Evolutionary conservation across 1,284 basidiomycete genomes (phyloP).

Genomic region (Phenoliferia sp.): DNA sequence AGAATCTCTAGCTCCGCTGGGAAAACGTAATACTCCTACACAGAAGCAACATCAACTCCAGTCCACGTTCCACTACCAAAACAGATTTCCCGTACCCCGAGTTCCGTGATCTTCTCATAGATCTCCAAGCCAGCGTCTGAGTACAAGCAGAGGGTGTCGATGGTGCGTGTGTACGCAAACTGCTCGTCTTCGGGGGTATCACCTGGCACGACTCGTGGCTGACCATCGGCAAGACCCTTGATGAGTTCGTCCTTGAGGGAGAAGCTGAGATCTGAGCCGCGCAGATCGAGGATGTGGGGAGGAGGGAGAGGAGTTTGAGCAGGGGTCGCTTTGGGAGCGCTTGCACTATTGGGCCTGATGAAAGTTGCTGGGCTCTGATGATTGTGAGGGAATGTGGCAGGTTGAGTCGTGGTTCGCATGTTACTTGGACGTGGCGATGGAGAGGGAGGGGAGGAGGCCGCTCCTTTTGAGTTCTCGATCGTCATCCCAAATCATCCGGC

Average conservation of each 20-base stretch:
- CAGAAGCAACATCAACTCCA: background rate
- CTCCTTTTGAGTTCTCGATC: no score
- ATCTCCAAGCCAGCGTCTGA: constrained; percentile 30
- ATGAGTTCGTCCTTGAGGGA: constrained; percentile 3
- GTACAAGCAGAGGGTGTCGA: constrained; percentile 27
- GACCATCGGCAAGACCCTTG: background rate
- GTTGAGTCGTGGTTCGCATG: no score
- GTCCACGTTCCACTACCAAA: background rate
- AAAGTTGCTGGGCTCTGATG: background rate
- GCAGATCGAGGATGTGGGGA: background rate
- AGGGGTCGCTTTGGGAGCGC: background rate
- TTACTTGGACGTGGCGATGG: no score
- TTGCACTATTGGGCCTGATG: background rate
- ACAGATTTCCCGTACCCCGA: constrained; percentile 7
- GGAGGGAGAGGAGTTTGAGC: background rate
- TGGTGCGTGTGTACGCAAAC: constrained; percentile 1
- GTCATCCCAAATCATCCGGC: no score
- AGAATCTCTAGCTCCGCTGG: constrained; percentile 51
- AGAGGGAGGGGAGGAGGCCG: no score
- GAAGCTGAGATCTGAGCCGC: background rate
- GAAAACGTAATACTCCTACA: constrained; percentile 79
- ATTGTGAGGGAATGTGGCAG: no score
- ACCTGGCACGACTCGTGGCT: background rate
- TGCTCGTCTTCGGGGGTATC: background rate
- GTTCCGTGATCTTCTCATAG: constrained; percentile 35